These are phyloP conservation scores for Acidomyces sp. DNA, from an alignment of 495 filamentous ascomycete genomes.

Conservation along the genomic window DNA sequence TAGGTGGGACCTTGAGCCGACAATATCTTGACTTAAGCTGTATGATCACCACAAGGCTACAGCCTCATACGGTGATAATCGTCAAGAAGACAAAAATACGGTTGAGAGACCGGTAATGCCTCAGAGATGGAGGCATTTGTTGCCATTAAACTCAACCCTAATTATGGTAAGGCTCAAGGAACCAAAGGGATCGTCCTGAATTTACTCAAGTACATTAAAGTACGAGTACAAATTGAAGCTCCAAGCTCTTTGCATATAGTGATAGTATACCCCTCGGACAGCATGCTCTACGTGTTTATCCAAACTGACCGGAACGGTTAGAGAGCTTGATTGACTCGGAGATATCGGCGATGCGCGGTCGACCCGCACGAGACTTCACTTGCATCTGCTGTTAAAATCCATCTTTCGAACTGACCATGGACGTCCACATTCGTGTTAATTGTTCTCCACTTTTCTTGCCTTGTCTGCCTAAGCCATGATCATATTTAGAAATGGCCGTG, in stretches of 20 bases:
- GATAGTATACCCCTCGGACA: neutral
- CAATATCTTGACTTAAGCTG: constrained; percentile 2
- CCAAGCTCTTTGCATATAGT: neutral
- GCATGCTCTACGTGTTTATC: neutral
- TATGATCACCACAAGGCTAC: no score
- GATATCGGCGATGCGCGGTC: neutral
- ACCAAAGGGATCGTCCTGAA: no score
- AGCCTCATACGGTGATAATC: no score
- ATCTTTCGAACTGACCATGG: neutral
- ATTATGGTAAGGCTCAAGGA: no score
- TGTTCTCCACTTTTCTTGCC: neutral
- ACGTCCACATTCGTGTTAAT: neutral
- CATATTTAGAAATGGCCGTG: constrained; percentile 14
- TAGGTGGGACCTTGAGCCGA: neutral
- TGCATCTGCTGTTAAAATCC: neutral
- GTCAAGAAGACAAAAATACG: no score
- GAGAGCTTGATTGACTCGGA: neutral
- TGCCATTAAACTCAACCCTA: no score
- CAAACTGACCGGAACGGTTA: neutral
- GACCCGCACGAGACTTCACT: neutral
- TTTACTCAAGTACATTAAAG: no score
- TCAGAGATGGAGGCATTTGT: no score
- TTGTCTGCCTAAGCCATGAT: constrained; percentile 11
- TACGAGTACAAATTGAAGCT: no score
- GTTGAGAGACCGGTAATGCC: no score